Percentiles rank a stretch among this genome's conserved stretches.
phyloP scores from a whole-genome alignment of 2,329 filamentous ascomycete species.

The Beauveria medogensis region DNA sequence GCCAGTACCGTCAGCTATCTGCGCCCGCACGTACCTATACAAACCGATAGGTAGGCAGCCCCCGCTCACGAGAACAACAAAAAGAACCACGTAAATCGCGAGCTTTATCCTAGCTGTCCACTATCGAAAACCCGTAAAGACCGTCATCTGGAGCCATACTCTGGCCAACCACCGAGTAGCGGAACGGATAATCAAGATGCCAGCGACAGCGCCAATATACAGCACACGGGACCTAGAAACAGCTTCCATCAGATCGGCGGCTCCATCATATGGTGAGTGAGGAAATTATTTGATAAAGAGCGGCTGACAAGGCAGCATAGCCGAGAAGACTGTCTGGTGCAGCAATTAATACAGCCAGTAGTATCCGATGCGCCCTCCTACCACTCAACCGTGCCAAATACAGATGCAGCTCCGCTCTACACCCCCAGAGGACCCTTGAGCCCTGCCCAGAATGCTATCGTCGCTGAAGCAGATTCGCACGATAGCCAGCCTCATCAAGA shows the following conservation, averaged over 20 bases:
- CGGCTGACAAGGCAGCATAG: not conserved
- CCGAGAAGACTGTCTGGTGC: not conserved
- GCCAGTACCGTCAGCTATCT: not conserved
- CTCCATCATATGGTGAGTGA: slow-evolving; percentile 58
- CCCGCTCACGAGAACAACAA: not conserved
- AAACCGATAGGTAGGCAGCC: not conserved
- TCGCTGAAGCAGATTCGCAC: slow-evolving; percentile 14
- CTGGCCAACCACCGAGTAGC: not conserved
- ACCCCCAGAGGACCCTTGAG: slow-evolving; percentile 27
- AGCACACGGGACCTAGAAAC: slow-evolving; percentile 55
- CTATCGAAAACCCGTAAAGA: not conserved
- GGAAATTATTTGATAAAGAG: not conserved
- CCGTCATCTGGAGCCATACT: not conserved
- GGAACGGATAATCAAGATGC: slow-evolving; percentile 12
- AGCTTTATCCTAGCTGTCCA: not conserved
- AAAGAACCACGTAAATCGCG: not conserved
- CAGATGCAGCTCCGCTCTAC: slow-evolving; percentile 44
- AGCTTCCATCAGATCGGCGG: slow-evolving; percentile 56
- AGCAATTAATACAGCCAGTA: slow-evolving; percentile 19
- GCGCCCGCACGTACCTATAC: not conserved
- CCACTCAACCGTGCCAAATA: slow-evolving; percentile 44
- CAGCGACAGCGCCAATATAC: slow-evolving; percentile 23
- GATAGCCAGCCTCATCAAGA: slow-evolving; percentile 17
- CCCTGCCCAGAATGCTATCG: slow-evolving; percentile 9
- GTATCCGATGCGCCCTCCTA: slow-evolving; percentile 60